Base-by-base conservation (phyloP, 1,139 yeast species). In the Kodamaea suecica region DNA sequence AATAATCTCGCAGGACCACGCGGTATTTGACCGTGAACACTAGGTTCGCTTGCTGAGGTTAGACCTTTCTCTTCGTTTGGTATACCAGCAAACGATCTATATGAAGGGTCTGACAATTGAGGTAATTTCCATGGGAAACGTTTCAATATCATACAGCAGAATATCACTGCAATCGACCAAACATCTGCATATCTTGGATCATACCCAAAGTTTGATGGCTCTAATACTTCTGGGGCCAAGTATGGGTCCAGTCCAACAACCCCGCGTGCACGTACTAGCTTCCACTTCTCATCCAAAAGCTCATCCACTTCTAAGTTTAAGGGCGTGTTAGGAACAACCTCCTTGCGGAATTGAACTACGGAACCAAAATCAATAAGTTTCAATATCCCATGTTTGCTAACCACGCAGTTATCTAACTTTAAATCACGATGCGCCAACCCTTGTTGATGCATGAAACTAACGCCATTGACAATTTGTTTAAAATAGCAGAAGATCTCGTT, bases 81-180 rank as follows among this genome's bases (percentile, higher is more conserved):
- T 23, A 39, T 33, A 5, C 53, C 57, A 49, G 68, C 63, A 61
- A 59, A 59, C 52, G 70, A 56, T 55, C 73, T 50, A 65, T 59
- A 63, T 51, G 80, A 72, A 23, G 75, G 73, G 49, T 82, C 88
- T 12, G 71, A 59, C 21, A 62, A 58, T 45, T 76, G 75, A 17
- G 92, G 90, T 5, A 80, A 69, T 49, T 82, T 82, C 94, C 94
- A 84, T 1, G 94, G 94, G 55, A 84, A 84, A 45, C 87, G 62
- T 49, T 76, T 73, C 38, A 82, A 61, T 5, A 77, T 64, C 87
- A 84, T 81, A 56, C 92, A 83, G 50, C 85, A 80, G 50, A 69
- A 84, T 37, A 84, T 82, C 11, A 84, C 80, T 1, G 88, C 94
- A 33, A 81, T 63, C 2, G 88, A 80, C 94, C 94, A 84, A 13